phyloP scores from a whole-genome alignment of 148 eudicot genomes.

The Salicornia ramosissima region DNA sequence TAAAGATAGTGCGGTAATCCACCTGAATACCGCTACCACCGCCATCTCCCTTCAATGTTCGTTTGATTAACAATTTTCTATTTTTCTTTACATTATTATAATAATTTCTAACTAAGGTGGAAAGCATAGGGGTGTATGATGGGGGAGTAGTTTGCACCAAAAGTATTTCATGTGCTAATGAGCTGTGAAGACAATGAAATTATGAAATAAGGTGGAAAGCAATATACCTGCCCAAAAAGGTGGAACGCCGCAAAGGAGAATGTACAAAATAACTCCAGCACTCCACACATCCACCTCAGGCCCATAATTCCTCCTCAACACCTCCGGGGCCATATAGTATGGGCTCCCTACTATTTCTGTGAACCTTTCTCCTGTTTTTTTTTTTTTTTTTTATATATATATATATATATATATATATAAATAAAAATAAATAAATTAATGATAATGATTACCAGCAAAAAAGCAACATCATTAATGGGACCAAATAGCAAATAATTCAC shows the following conservation, averaged over 20 bases:
- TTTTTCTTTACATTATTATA: no score
- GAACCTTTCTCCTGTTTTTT: constrained; percentile 57
- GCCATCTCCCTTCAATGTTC: no score
- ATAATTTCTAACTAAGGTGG: no score
- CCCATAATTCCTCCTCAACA: constrained; percentile 75
- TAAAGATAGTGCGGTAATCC: no score
- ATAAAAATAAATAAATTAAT: no score
- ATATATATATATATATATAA: no score
- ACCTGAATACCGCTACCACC: no score
- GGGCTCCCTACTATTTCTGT: constrained; percentile 91
- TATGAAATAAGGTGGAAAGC: constrained; percentile 5
- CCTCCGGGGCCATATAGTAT: constrained; percentile 96
- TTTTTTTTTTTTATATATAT: not conserved
- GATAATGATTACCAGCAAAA: no score
- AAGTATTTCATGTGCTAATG: not conserved
- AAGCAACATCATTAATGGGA: no score
- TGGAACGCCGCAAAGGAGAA: constrained; percentile 84
- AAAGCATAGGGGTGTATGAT: no score
- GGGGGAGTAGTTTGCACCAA: not conserved
- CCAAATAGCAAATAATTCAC: no score
- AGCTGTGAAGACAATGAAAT: constrained; percentile 3
- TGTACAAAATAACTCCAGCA: constrained; percentile 83
- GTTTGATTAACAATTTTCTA: no score
- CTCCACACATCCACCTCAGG: constrained; percentile 93
- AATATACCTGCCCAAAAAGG: constrained; percentile 90